Evolutionary conservation across 139 green algal genomes (phyloP), one percentile per base, ranked within the genome.

Genomic region (Zygnema cylindricum): DNA sequence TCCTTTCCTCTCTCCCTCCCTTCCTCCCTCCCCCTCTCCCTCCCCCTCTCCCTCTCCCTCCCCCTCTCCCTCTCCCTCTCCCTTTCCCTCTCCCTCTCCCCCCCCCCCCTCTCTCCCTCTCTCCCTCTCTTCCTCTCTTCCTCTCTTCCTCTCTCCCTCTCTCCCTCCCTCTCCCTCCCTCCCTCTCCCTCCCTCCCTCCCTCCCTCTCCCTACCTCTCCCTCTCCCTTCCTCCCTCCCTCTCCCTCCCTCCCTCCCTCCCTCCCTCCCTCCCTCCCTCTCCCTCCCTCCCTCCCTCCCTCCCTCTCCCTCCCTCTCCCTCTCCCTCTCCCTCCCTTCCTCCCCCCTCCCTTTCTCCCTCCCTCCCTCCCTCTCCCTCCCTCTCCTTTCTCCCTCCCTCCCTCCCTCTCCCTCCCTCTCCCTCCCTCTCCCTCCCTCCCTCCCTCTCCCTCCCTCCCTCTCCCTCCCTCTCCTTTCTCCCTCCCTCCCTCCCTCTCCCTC

Each of bases 401-500:
- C 16, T 25, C 7, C 7, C 49, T 16, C 49, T 63, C 7, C 7
- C 7, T 16, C 49, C 49, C 49, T 25, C 7, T 25, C 49, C 49
- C 49, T 63, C 7, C 49, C 49, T 16, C 49, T 16, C 16, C 7
- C 49, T 16, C 49, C 49, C 49, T 63, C 16, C 7, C 7, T 25
- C 49, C 49, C 49, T 63, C 7, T 25, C 49, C 49, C 49, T 16
- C 49, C 16, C 7, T 16, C 49, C 38, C 40, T 7, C 78, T 2
- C 76, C 81, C 86, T 82, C 78, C 86, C 89, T 30, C 85, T 69
- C 49, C 86, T 89, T 23, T 89, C 78, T 79, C 89, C 86, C 43
- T 89, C 86, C 21, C 88, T 79, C 38, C 88, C 86, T 77, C 63
- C 82, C 38, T 91, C 83, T 3, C 78, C 78, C 81, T 40, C n/a